A percentile compares a stretch with the other conserved stretches of the same genome.
phyloP scores from a whole-genome alignment of 2,329 filamentous ascomycete species.

The Lachnellula suecica region DNA sequence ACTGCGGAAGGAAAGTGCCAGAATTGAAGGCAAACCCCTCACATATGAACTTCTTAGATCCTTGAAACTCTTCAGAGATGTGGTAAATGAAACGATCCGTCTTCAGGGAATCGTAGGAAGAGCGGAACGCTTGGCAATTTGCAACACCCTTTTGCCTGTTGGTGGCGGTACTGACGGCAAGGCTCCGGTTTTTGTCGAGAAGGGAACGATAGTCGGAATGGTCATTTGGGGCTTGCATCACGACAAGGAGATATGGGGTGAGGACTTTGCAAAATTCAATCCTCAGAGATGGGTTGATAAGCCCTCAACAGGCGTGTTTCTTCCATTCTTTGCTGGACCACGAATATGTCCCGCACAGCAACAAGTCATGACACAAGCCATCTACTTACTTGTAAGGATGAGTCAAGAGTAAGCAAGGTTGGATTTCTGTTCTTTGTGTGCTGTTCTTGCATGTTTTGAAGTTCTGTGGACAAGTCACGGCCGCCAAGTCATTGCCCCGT shows the following conservation, averaged over 20 bases:
- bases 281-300: conserved; percentile 72
- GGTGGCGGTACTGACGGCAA: conserved; percentile 30
- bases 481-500: no score
- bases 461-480: no score
- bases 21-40: conserved; percentile 7
- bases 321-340: conserved; percentile 70
- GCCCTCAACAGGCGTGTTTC: conserved; percentile 69
- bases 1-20: conserved; percentile 2
- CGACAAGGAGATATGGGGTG: conserved; percentile 62
- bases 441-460: no score
- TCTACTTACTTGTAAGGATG: conserved; percentile 7
- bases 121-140: conserved; percentile 36
- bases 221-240: conserved; percentile 25
- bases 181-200: conserved; percentile 24
- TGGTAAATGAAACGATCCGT: conserved; percentile 40
- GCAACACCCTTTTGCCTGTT: conserved; percentile 26
- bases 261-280: conserved; percentile 66
- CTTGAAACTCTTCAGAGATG: conserved; percentile 44
- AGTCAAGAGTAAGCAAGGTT: no score
- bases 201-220: conserved; percentile 22
- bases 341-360: conserved; percentile 48
- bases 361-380: conserved; percentile 7
- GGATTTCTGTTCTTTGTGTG: no score
- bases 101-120: conserved; percentile 50
- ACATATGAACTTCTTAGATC: conserved; percentile 13